Base-by-base conservation (phyloP, 2,329 filamentous ascomycete genomes). In the Cryphonectria radicalis region DNA sequence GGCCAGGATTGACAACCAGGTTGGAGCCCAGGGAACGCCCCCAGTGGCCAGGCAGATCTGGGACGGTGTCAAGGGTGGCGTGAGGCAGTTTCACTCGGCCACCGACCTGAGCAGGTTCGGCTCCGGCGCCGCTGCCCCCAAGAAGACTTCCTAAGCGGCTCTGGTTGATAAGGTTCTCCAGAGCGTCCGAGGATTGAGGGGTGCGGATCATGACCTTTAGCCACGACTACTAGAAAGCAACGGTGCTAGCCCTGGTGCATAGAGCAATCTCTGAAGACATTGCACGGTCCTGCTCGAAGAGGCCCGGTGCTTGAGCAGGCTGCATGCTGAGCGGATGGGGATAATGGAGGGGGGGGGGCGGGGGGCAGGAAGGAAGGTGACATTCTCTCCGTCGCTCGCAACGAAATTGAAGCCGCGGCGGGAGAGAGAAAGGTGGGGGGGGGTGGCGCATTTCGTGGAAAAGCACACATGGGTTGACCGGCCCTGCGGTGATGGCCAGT, bases 1-100 rank as follows among this genome's bases (percentile, higher is more conserved):
- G 78, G 90, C 92, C 69, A 89, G 93, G 76, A 85, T 95, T 73
- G 95, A 98, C 81, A 92, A 92, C 73, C 86, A 94, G 65, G 89
- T 96, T 70, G 92, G 94, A 68, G 92, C 94, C 77, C 95, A 97
- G 87, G 93, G 92, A 80, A 94, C 92, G 22, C 94, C 94, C 40
- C 94, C 95, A 0, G 90, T 85, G 37, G 92, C 91, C 70, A 89
- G 93, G 77, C 90, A 95, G 79, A 89, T 87, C 67, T 98, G 95
- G 95, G 91, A 92, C 70, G 87, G 84, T 55, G 84, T 94, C 82
- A 98, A 98, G 91, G 85, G 85, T 73, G 82, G 87, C 64, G 86
- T 90, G 67, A 88, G 89, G 80, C 91, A 95, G 83, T 94, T 91
- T 78, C 91, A 94, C 80, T 90, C 94, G 76, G 87, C 87, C 69